phyloP scores from a whole-genome alignment of 1,284 basidiomycete species.

The Wolfiporia cocos region DNA sequence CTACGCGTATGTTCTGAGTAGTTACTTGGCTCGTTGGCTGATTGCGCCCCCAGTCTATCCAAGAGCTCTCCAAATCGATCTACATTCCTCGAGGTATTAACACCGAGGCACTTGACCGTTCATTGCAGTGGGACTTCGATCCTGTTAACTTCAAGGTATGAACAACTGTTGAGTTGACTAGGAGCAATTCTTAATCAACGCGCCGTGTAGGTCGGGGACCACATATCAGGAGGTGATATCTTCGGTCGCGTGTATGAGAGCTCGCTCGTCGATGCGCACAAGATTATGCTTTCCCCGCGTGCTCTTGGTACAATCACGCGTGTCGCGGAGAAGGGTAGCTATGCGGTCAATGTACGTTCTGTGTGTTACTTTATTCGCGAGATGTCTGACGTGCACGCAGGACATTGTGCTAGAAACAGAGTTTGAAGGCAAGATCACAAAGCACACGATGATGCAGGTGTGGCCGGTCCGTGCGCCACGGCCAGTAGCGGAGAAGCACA shows the following conservation, averaged over 20 bases:
- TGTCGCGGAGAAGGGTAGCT: conserved; percentile 93
- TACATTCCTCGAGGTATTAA: conserved; percentile 99
- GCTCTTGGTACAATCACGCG: conserved; percentile 93
- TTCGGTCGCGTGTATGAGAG: conserved; percentile 97
- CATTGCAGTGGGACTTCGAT: conserved; percentile 92
- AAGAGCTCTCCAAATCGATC: conserved; percentile 95
- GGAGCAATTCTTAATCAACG: not conserved
- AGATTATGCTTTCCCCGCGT: conserved; percentile 93
- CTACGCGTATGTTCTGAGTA: conserved; percentile 52
- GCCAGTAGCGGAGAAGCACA: conserved; percentile 92
- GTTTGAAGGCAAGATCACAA: conserved; percentile 91
- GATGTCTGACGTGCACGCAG: conserved; percentile 30
- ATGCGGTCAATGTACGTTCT: conserved; percentile 77
- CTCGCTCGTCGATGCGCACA: conserved; percentile 94
- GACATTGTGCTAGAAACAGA: conserved; percentile 97
- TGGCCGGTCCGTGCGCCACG: conserved; percentile 99
- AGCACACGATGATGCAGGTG: conserved; percentile 95
- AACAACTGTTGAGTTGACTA: conserved; percentile 4
- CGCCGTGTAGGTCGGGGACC: conserved; percentile 81
- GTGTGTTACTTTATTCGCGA: not conserved
- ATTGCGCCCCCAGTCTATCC: conserved; percentile 65
- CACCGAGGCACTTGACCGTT: conserved; percentile 90
- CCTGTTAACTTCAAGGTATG: conserved; percentile 75
- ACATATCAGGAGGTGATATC: conserved; percentile 95
- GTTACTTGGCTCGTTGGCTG: conserved; percentile 12